phyloP scores from a whole-genome alignment of 805 yeast genomes.

The Saturnispora sekii region DNA sequence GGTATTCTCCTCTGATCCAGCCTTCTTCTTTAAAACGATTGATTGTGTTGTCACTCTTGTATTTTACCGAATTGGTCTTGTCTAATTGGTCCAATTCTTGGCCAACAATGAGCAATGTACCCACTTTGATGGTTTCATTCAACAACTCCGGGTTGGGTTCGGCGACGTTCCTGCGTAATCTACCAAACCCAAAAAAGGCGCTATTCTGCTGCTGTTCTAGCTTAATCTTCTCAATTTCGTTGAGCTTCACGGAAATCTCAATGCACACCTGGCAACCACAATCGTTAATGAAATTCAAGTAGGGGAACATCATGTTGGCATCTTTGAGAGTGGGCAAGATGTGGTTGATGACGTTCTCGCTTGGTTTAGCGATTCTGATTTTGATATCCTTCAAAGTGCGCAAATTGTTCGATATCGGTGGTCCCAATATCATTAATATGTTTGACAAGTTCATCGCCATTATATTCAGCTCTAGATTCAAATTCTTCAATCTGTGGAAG shows the following conservation, averaged over 20 bases:
- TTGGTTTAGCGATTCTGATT: slow-evolving; percentile 21
- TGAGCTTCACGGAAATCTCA: slow-evolving; percentile 10
- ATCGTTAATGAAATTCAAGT: slow-evolving; percentile 19
- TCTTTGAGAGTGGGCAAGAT: slow-evolving; percentile 23
- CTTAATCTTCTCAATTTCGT: background rate
- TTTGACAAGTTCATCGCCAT: slow-evolving; percentile 24
- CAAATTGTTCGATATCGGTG: slow-evolving; percentile 22
- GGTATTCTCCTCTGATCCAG: slow-evolving; percentile 13
- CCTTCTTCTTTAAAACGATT: slow-evolving; percentile 12
- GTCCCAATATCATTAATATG: slow-evolving; percentile 25
- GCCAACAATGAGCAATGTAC: slow-evolving; percentile 25
- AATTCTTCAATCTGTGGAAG: slow-evolving; percentile 15
- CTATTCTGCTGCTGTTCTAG: slow-evolving; percentile 1
- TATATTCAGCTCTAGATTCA: slow-evolving; percentile 21
- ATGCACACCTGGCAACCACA: slow-evolving; percentile 21
- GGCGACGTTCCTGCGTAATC: slow-evolving; percentile 7
- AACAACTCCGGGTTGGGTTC: slow-evolving; percentile 6
- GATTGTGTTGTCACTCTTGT: slow-evolving; percentile 9
- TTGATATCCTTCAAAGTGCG: slow-evolving; percentile 19
- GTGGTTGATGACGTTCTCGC: slow-evolving; percentile 25
- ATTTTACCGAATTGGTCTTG: slow-evolving; percentile 8
- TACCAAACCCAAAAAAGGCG: slow-evolving; percentile 7
- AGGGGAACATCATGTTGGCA: slow-evolving; percentile 22
- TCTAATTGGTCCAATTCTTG: slow-evolving; percentile 22
- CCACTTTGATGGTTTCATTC: slow-evolving; percentile 24